Percentiles rank a stretch among this genome's conserved stretches.
phyloP scores from a whole-genome alignment of 2,329 filamentous ascomycete genomes.

The Cordyceps tenuipes region DNA sequence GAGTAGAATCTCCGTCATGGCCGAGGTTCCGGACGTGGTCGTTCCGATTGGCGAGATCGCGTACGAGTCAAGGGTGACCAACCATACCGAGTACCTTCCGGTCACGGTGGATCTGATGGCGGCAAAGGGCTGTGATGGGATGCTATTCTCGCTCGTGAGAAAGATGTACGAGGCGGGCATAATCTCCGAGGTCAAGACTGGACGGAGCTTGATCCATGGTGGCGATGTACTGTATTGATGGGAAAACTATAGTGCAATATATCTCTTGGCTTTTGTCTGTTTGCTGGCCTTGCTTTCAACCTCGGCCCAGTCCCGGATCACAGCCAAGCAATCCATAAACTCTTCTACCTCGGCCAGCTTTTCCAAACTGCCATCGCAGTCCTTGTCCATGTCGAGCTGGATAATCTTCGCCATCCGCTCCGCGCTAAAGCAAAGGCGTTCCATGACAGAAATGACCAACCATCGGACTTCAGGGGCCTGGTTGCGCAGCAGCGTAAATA shows the following conservation, averaged over 20 bases:
- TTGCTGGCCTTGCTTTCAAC: not conserved
- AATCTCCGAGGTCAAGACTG: constrained; percentile 1
- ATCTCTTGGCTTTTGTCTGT: not conserved
- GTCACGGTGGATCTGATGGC: constrained; percentile 51
- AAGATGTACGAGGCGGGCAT: constrained; percentile 1
- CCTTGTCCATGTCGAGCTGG: not conserved
- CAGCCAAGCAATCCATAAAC: not conserved
- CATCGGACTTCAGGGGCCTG: not conserved
- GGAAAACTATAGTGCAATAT: not conserved
- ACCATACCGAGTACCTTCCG: constrained; percentile 42
- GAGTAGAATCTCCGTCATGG: constrained; percentile 26
- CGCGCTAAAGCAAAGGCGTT: not conserved
- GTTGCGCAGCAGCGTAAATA: not conserved
- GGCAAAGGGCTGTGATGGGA: constrained; percentile 51
- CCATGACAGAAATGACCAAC: not conserved
- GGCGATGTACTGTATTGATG: not conserved
- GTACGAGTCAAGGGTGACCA: constrained; percentile 29
- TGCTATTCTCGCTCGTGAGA: constrained; percentile 40
- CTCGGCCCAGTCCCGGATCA: not conserved
- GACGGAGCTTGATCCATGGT: constrained; percentile 1
- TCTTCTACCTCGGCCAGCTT: not conserved
- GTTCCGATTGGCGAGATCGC: constrained; percentile 34
- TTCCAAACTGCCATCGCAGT: not conserved
- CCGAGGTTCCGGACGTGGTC: constrained; percentile 33
- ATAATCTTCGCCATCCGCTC: not conserved